Percentiles rank a stretch among this genome's conserved stretches.
phyloP scores from a whole-genome alignment of 1,139 yeast genomes.

The Protomyces inouyei region DNA sequence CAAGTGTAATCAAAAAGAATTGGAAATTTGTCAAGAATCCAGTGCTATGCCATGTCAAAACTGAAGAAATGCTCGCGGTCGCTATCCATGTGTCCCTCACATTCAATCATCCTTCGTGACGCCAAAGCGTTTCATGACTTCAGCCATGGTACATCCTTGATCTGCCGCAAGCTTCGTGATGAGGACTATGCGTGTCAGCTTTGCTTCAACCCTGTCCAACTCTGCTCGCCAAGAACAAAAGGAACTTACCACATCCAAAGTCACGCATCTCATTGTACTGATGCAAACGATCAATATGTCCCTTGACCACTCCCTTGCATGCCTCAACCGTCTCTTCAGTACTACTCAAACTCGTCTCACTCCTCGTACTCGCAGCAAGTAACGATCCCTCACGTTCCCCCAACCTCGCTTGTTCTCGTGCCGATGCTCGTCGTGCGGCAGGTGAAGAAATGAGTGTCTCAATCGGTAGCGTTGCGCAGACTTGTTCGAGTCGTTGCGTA shows the following conservation, averaged over 20 bases:
- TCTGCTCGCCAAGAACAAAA: constrained; percentile 2
- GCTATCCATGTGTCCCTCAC: not conserved
- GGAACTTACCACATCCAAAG: constrained; percentile 39
- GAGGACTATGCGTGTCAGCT: constrained; percentile 38
- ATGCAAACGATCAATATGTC: constrained; percentile 46
- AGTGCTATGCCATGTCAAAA: not conserved
- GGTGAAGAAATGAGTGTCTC: not conserved
- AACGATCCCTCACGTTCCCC: not conserved
- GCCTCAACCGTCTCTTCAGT: not conserved
- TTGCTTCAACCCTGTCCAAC: not conserved
- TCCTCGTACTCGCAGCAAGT: no score
- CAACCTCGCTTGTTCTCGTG: not conserved
- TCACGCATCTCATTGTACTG: constrained; percentile 51
- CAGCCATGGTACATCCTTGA: constrained; percentile 44
- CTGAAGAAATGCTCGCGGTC: no score
- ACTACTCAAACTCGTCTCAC: not conserved
- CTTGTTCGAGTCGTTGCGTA: not conserved
- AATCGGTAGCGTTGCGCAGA: not conserved
- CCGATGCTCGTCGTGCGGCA: not conserved
- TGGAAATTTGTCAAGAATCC: not conserved
- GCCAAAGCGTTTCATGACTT: constrained; percentile 43
- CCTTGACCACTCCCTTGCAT: constrained; percentile 40
- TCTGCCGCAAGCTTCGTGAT: constrained; percentile 52
- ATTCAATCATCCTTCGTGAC: constrained; percentile 36
- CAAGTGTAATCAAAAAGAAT: not conserved